phyloP scores from a whole-genome alignment of 495 filamentous ascomycete species.

The Apodospora peruviana region DNA sequence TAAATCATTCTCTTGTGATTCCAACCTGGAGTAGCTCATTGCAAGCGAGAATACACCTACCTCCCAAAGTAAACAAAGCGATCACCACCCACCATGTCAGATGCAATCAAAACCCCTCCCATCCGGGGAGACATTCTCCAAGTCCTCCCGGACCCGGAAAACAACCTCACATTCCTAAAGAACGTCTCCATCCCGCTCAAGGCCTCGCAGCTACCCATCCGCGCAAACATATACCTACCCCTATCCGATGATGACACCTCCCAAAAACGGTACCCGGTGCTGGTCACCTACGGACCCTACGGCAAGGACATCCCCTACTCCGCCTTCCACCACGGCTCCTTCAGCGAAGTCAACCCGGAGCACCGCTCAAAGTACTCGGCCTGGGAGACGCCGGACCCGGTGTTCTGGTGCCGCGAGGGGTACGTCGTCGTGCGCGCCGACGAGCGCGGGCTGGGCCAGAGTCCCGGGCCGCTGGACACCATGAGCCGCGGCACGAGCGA shows the following conservation, averaged over 20 bases:
- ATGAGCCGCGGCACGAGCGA: conserved; percentile 55
- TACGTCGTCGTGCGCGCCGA: conserved; percentile 59
- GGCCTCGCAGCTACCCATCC: conserved; percentile 18
- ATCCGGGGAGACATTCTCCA: conserved; percentile 18
- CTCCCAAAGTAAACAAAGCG: too few relatives aligned
- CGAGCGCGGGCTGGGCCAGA: conserved; percentile 55
- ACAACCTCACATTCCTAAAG: conserved; percentile 14
- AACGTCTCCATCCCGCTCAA: conserved; percentile 27
- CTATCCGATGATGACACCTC: neutral
- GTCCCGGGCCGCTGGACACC: conserved; percentile 52
- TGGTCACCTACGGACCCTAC: conserved; percentile 58
- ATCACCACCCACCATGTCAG: too few relatives aligned
- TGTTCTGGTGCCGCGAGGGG: conserved; percentile 55
- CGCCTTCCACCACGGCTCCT: conserved; percentile 38
- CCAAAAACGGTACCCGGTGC: conserved; percentile 37
- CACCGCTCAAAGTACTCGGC: conserved; percentile 48
- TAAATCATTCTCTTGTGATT: too few relatives aligned
- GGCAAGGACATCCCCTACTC: conserved; percentile 57
- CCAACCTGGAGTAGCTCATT: too few relatives aligned
- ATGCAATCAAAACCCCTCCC: conserved; percentile 16
- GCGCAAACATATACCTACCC: conserved; percentile 27
- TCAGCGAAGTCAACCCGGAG: conserved; percentile 41
- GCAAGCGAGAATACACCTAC: too few relatives aligned
- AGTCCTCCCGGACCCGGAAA: conserved; percentile 6
- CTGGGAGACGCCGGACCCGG: conserved; percentile 62